Evolutionary conservation across 2,329 filamentous ascomycete species (phyloP), one percentile per base, ranked within the genome.

Genomic region (Colletotrichum liaoningense): DNA sequence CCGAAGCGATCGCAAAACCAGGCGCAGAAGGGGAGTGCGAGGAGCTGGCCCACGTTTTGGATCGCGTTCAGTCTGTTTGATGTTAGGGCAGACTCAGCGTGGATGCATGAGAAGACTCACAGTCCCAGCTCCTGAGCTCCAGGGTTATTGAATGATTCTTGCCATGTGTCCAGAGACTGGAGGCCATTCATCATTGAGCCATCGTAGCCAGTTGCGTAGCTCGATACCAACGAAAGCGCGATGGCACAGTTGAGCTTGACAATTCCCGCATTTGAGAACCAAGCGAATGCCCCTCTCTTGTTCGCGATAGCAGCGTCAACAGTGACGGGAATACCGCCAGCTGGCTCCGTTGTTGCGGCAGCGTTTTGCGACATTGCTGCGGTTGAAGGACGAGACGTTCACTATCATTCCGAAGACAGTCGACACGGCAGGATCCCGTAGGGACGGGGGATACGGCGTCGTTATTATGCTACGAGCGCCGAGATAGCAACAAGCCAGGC

Each of bases 181-280:
- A 85, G 77, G 2, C 83, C 84, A 71, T 86, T 86, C 80, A 84
- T 84, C 71, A 86, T 79, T 1, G 83, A 84, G 11, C 81, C 80
- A 52, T 80, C 78, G 64, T 77, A 79, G 9, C 78, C 78, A 8
- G 65, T 72, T 6, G 69, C 70, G 60, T 73, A 73, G 24, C 66
- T 69, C 16, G 70, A 70, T 4, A 73, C 70, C 19, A 73, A 49
- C 2, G 70, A 73, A 22, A 73, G n/a, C 8, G 11, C 66, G 26
- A 73, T 60, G 1, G 70, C 52, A 9, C 59, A 69, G 46, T 69
- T 73, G 3, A 73, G 46, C 22, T 73, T 73, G 26, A 73, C 26
- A 4, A 73, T 73, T 1, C 70, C 70, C 59, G 59, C 42, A 55
- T 73, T 73, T 1, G 66, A 64, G 11, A 73, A 28, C 70, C 70